A percentile compares a stretch with the other conserved stretches of the same genome.
Conservation (phyloP, 805 yeast species). For the Saturnispora serradocipensis region DNA sequence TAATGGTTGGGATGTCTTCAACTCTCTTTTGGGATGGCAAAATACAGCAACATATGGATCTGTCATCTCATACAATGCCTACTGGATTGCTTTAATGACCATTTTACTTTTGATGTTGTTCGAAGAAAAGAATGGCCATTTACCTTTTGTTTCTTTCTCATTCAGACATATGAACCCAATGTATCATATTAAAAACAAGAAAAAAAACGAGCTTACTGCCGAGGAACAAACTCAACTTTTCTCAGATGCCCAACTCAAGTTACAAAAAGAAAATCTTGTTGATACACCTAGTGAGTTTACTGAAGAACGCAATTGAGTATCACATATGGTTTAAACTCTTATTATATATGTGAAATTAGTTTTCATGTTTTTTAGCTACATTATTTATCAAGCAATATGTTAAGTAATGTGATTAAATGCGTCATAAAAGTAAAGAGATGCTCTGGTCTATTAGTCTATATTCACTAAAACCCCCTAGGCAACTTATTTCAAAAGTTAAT, state of each 20-base stretch:
- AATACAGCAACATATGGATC: conserved; percentile 93
- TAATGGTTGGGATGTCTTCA: conserved; percentile 96
- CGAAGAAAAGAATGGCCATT: conserved; percentile 78
- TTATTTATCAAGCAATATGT: too few relatives aligned
- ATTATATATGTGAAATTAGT: too few relatives aligned
- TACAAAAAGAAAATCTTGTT: not conserved
- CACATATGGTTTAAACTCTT: not conserved
- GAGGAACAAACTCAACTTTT: conserved; percentile 49
- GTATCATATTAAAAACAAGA: conserved; percentile 61
- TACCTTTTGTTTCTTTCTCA: conserved; percentile 49
- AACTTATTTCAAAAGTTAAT: too few relatives aligned
- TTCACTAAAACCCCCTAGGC: too few relatives aligned
- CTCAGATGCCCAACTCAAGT: conserved; percentile 27
- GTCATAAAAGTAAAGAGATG: too few relatives aligned
- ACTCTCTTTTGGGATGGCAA: conserved; percentile 94
- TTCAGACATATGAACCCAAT: conserved; percentile 57
- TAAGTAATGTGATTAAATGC: too few relatives aligned
- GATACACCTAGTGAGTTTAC: not conserved
- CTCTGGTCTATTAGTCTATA: too few relatives aligned
- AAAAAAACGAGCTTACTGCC: conserved; percentile 45
- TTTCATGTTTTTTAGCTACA: too few relatives aligned
- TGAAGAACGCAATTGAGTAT: not conserved
- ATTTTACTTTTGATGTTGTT: conserved; percentile 54
- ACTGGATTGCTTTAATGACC: conserved; percentile 68
- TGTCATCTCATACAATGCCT: conserved; percentile 76